Base-by-base conservation (phyloP, 2,329 filamentous ascomycete genomes). In the Diplodia corticola region DNA sequence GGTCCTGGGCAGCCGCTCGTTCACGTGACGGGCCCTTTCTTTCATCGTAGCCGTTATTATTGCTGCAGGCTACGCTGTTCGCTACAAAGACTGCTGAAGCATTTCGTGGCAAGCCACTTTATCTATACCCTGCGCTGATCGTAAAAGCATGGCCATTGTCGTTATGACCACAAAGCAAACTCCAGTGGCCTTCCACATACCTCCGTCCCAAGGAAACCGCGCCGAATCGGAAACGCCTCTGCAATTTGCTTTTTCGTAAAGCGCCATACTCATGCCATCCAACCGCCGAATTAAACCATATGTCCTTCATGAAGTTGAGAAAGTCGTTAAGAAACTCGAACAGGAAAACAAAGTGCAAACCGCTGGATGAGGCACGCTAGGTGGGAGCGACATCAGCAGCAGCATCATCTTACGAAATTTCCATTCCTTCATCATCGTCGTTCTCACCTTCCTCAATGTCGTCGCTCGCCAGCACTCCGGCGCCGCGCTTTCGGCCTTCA, bases 361-460 rank as follows among this genome's bases (percentile, higher is more conserved):
- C 63, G 51, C 15, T 26, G 28, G 5, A 49, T 17, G 17, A 30
- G 37, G 13, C 30, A 28, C 24, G 46, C 48, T 30, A 28, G 20
- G 33, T 15, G 17, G 9, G 15, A 54, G 30, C 33, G 35, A 30
- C 5, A 57, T 49, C 28, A 65, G 53, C 40, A 65, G 53, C 40
- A 63, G 61, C 35, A 35, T 68, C 67, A 79, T 59, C 77, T 79
- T 35, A 79, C 73, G 57, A 61, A 20, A 61, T 49, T 64, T 79
- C 77, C 77, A 79, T 79, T 4, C 77, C 77, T 46, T 79, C 80
- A 22, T 76, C 79, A 20, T 81, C 80, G 1, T 70, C 77, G 26
- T 81, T 80, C 5, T 79, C 78, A 22, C 79, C 79, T 5, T 75
- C 78, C 6, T 80, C 80, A 5, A 79, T 78, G 13, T 79, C 77